phyloP scores from a whole-genome alignment of 2,329 filamentous ascomycete species.

The Xylariaceae sp. region DNA sequence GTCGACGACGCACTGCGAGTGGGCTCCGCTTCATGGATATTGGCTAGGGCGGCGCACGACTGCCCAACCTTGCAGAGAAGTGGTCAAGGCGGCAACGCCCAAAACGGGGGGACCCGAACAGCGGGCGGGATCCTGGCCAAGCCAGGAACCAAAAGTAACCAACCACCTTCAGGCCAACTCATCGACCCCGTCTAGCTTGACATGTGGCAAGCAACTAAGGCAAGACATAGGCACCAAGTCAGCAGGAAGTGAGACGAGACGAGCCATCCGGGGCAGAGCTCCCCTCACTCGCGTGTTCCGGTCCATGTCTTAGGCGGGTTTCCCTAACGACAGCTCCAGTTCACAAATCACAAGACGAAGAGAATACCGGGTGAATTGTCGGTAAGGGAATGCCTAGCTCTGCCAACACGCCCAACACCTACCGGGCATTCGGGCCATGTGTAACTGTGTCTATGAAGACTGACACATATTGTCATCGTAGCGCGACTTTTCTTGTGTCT shows the following conservation, averaged over 20 bases:
- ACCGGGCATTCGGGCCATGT: constrained; percentile 19
- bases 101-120: constrained; percentile 21
- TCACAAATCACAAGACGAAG: not conserved
- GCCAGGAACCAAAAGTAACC: constrained; percentile 21
- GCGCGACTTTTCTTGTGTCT: not conserved
- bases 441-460: not conserved
- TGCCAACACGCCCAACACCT: not conserved
- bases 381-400: not conserved
- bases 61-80: constrained; percentile 26
- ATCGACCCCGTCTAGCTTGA: constrained; percentile 30
- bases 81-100: constrained; percentile 26
- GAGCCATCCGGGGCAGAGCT: constrained; percentile 10
- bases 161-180: constrained; percentile 23
- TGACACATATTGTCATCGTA: not conserved
- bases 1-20: not conserved
- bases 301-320: not conserved
- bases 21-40: no score
- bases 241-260: constrained; percentile 15
- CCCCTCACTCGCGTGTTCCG: not conserved
- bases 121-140: constrained; percentile 9
- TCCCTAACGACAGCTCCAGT: not conserved
- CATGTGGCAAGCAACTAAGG: constrained; percentile 32
- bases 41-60: constrained; percentile 27
- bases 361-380: no score
- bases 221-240: constrained; percentile 15